Evolutionary conservation across 1,284 basidiomycete genomes (phyloP).

Genomic region (Sanghuangporus weigelae): DNA sequence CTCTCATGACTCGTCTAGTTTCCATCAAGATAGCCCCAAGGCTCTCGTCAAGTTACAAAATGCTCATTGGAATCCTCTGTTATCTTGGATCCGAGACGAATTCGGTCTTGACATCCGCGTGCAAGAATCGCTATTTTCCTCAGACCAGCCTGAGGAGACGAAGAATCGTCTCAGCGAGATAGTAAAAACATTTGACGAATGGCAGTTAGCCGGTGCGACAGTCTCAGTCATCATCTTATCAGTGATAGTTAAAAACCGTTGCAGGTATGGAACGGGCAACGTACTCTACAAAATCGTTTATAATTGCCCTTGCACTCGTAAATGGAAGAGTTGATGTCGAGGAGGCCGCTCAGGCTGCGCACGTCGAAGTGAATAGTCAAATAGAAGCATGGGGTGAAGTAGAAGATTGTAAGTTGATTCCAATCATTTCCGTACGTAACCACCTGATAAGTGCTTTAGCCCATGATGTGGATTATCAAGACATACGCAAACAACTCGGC

Average conservation of each 20-base stretch:
- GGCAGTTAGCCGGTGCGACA: slow-evolving; percentile 82
- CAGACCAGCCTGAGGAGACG: slow-evolving; percentile 65
- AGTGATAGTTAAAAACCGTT: not conserved
- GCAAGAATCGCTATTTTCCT: slow-evolving; percentile 64
- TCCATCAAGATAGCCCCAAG: slow-evolving; percentile 75
- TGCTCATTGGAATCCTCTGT: slow-evolving; percentile 87
- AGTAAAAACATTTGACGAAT: slow-evolving; percentile 64
- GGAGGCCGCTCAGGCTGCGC: slow-evolving; percentile 79
- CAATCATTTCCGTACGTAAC: slow-evolving; percentile 8
- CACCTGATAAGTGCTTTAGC: slow-evolving; percentile 42
- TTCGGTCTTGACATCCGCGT: slow-evolving; percentile 65
- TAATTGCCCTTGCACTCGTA: slow-evolving; percentile 84
- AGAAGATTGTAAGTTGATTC: slow-evolving; percentile 80
- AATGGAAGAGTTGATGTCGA: slow-evolving; percentile 74
- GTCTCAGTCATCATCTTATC: not conserved
- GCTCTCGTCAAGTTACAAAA: slow-evolving; percentile 77
- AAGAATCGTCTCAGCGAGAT: slow-evolving; percentile 53
- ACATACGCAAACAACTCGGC: slow-evolving; percentile 83
- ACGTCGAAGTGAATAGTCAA: slow-evolving; percentile 93
- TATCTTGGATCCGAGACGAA: slow-evolving; percentile 70
- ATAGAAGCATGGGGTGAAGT: slow-evolving; percentile 98
- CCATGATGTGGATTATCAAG: slow-evolving; percentile 95
- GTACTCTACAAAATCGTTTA: slow-evolving; percentile 87
- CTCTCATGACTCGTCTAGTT: slow-evolving; percentile 43
- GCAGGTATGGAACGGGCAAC: slow-evolving; percentile 90